Evolutionary conservation across 1,284 basidiomycete genomes (phyloP).

Genomic region (Puccinia triticina): DNA sequence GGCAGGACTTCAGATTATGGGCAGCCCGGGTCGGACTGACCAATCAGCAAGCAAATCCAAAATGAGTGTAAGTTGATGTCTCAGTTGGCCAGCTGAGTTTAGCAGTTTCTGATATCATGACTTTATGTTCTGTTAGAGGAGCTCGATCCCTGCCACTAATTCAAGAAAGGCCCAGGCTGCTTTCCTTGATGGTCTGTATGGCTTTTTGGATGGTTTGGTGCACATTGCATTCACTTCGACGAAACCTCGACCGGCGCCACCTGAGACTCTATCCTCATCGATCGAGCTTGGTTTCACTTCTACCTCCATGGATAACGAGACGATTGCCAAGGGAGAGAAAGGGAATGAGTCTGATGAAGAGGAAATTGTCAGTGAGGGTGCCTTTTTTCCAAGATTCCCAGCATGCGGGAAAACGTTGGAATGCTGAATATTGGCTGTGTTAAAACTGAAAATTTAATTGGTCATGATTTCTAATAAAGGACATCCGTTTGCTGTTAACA

Average conservation of each 20-base stretch:
- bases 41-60: conserved; percentile 23
- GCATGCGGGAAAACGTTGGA: not conserved
- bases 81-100: not conserved
- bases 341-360: conserved; percentile 22
- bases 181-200: conserved; percentile 85
- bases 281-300: conserved; percentile 20
- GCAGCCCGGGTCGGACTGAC: not conserved
- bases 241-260: not conserved
- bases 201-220: conserved; percentile 85
- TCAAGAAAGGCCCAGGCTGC: conserved; percentile 75
- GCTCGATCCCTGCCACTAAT: conserved; percentile 58
- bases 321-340: not conserved
- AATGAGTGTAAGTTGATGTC: conserved; percentile 1
- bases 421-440: not conserved
- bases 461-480: conserved; percentile 64
- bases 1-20: conserved; percentile 22
- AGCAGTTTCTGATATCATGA: not conserved
- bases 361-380: conserved; percentile 20
- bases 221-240: conserved; percentile 71
- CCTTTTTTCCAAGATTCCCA: not conserved
- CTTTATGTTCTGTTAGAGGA: conserved; percentile 23
- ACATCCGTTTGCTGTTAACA: conserved; percentile 82
- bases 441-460: not conserved
- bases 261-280: conserved; percentile 5
- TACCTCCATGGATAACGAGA: not conserved